These are phyloP conservation scores for Silybum marianum DNA, from an alignment of 129 eudicot genomes.

Conservation along the genomic window DNA sequence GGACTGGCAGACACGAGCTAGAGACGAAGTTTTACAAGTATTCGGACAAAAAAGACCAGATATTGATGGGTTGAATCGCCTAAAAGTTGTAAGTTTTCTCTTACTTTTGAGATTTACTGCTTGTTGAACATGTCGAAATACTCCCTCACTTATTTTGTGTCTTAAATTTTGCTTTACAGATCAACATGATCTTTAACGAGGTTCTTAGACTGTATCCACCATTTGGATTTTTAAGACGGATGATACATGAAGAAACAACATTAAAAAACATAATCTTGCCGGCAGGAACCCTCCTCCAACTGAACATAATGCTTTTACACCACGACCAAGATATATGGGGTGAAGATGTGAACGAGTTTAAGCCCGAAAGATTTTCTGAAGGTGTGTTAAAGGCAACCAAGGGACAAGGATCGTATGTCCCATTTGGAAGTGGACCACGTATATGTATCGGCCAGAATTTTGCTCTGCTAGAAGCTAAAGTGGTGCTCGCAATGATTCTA, in stretches of 20 bases:
- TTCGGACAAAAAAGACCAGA: slow-evolving; percentile 18
- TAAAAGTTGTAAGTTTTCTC: slow-evolving; percentile 29
- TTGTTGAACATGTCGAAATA: background rate
- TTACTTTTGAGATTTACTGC: background rate
- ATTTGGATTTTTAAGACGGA: background rate
- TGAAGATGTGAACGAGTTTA: slow-evolving; percentile 32
- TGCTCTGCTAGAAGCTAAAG: slow-evolving; percentile 33
- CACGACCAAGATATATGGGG: slow-evolving; percentile 33
- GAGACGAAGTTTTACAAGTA: slow-evolving; percentile 34
- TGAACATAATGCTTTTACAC: slow-evolving; percentile 14
- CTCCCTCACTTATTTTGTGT: background rate
- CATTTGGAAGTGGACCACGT: slow-evolving; percentile 41
- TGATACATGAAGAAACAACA: slow-evolving; percentile 20
- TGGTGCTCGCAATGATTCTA: slow-evolving; percentile 32
- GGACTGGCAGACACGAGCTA: slow-evolving; percentile 29
- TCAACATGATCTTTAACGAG: slow-evolving; percentile 28
- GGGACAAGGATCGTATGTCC: slow-evolving; percentile 23
- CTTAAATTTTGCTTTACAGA: background rate
- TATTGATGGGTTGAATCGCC: slow-evolving; percentile 22
- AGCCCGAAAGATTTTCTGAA: slow-evolving; percentile 31
- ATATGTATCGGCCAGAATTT: slow-evolving; percentile 37
- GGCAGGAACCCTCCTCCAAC: slow-evolving; percentile 20
- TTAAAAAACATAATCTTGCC: slow-evolving; percentile 30
- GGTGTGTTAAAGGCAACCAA: slow-evolving; percentile 27
- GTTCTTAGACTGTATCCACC: slow-evolving; percentile 39